phyloP scores from a whole-genome alignment of 116 monocot species.

The Cymodocea nodosa region DNA sequence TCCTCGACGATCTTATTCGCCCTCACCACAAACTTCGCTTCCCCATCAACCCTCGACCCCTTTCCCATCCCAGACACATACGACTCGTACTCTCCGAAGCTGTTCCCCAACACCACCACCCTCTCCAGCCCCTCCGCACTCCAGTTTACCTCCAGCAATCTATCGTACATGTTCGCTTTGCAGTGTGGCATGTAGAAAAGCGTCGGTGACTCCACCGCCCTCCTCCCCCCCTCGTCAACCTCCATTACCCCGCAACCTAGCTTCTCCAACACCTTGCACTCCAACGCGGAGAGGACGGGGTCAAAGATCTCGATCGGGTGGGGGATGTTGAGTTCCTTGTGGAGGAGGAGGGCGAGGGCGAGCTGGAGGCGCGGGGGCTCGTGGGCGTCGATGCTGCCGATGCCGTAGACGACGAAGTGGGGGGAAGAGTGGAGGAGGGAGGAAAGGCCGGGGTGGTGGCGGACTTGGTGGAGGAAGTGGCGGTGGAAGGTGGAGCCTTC shows the following conservation, averaged over 20 bases:
- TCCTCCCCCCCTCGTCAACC: conserved; percentile 40
- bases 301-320: conserved; percentile 54
- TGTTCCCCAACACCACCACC: conserved; percentile 67
- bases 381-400: conserved; percentile 62
- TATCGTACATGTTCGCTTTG: conserved; percentile 60
- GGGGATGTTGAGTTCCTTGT: conserved; percentile 16
- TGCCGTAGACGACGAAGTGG: conserved; percentile 58
- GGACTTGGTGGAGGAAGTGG: conserved; percentile 34
- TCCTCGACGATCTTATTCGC: conserved; percentile 37
- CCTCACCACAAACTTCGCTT: conserved; percentile 27
- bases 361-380: conserved; percentile 60
- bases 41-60: conserved; percentile 20
- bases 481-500: conserved; percentile 38
- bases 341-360: conserved; percentile 46
- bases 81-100: conserved; percentile 44
- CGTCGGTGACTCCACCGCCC: conserved; percentile 34
- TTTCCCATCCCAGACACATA: conserved; percentile 15
- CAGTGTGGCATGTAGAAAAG: conserved; percentile 95
- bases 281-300: conserved; percentile 56
- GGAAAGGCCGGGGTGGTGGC: conserved; percentile 12
- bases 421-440: conserved; percentile 3
- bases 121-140: conserved; percentile 18
- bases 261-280: conserved; percentile 36
- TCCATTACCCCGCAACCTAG: conserved; percentile 29
- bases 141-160: conserved; percentile 52